Percentiles rank a stretch among this genome's conserved stretches.
Conservation (phyloP, 139 green algal genomes). For the Tetradesmus lagerheimii region DNA sequence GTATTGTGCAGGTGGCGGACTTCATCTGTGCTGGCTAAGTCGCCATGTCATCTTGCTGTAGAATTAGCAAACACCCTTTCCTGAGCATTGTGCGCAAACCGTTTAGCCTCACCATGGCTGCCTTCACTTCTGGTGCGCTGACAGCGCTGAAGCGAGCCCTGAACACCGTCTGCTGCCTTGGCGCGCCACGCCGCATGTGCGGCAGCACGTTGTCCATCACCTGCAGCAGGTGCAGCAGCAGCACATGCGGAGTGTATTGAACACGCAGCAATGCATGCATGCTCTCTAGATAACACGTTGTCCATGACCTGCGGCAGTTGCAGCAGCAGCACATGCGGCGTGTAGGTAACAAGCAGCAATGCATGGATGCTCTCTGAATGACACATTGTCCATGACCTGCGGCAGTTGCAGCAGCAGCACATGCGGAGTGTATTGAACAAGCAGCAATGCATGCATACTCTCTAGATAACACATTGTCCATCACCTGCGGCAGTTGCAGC, state of each 20-base stretch:
- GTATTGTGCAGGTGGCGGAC: too few relatives aligned
- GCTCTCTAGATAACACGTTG: too few relatives aligned
- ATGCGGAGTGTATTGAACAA: neutral
- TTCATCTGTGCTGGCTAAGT: too few relatives aligned
- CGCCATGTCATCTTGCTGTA: too few relatives aligned
- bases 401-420: neutral
- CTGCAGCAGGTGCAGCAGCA: constrained; percentile 42
- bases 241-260: neutral
- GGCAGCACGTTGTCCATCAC: constrained; percentile 85
- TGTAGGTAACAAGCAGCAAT: too few relatives aligned
- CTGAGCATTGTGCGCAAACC: neutral
- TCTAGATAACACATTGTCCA: neutral
- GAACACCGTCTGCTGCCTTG: constrained; percentile 65
- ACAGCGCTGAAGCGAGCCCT: constrained; percentile 87
- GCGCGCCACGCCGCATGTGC: constrained; percentile 55
- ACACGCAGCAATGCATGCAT: neutral
- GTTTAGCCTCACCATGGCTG: constrained; percentile 77
- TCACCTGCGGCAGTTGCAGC: neutral
- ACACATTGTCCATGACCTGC: constrained; percentile 87
- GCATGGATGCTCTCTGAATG: too few relatives aligned
- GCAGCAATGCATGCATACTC: neutral
- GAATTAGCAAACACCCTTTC: too few relatives aligned
- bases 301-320: neutral
- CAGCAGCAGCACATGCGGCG: too few relatives aligned
- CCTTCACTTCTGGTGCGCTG: constrained; percentile 77